phyloP scores from a whole-genome alignment of 495 filamentous ascomycete species.

The Chlorociboria aeruginascens region DNA sequence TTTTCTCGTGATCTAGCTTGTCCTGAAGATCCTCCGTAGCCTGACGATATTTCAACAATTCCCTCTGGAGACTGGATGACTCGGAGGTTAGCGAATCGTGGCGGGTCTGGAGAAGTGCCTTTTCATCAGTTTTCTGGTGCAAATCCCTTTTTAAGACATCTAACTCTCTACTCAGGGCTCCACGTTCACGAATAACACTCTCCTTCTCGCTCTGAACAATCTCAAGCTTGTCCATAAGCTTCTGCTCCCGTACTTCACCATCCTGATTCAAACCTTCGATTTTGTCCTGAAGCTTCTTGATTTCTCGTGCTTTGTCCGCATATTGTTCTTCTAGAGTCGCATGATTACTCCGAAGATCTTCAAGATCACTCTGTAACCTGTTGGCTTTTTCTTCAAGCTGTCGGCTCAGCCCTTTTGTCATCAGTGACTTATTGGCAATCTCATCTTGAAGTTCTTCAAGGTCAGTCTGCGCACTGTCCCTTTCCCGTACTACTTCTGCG shows the following conservation, averaged over 20 bases:
- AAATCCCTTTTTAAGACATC: constrained; percentile 40
- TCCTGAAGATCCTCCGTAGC: constrained; percentile 45
- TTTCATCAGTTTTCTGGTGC: constrained; percentile 44
- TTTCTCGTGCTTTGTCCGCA: constrained; percentile 5
- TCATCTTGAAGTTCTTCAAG: constrained; percentile 46
- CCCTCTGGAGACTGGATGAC: constrained; percentile 52
- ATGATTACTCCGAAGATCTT: constrained; percentile 42
- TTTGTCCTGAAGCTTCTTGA: constrained; percentile 11
- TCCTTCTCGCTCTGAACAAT: constrained; percentile 29
- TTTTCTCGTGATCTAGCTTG: constrained; percentile 45
- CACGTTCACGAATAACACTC: constrained; percentile 25
- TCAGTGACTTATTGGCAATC: constrained; percentile 67
- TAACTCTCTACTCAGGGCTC: constrained; percentile 34
- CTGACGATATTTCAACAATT: constrained; percentile 43
- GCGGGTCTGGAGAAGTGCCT: constrained; percentile 55
- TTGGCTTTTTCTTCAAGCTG: constrained; percentile 64
- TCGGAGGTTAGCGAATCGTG: constrained; percentile 59
- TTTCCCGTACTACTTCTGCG: constrained; percentile 4
- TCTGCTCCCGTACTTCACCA: constrained; percentile 28
- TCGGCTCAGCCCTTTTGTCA: constrained; percentile 58
- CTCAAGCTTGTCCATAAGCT: constrained; percentile 33
- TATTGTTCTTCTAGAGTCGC: constrained; percentile 9
- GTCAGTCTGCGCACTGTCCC: constrained; percentile 7
- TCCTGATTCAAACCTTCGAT: constrained; percentile 30
- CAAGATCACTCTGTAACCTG: constrained; percentile 52